A percentile compares a stretch with the other conserved stretches of the same genome.
phyloP scores from a whole-genome alignment of 306 rosid species.

The Sicyos baderoa region DNA sequence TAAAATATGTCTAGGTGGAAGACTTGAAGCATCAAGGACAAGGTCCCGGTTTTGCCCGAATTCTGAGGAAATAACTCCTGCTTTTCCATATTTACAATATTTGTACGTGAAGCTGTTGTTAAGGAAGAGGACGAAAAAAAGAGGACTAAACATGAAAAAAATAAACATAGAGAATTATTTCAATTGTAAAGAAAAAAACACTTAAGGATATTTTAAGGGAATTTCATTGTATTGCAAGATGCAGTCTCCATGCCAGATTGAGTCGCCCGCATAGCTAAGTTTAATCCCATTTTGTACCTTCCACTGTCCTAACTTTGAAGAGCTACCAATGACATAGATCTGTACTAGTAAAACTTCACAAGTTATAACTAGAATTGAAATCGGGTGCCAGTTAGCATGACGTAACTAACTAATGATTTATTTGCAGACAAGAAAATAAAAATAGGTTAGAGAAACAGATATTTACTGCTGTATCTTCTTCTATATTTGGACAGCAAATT shows the following conservation, averaged over 20 bases:
- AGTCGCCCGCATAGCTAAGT: slow-evolving; percentile 70
- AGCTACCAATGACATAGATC: slow-evolving; percentile 69
- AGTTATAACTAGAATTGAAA: slow-evolving; percentile 19
- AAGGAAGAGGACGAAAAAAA: slow-evolving; percentile 39
- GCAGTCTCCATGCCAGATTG: slow-evolving; percentile 75
- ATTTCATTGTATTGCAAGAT: slow-evolving; percentile 52
- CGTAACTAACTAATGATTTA: neutral
- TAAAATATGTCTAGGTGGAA: slow-evolving; percentile 47
- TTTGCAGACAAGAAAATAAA: slow-evolving; percentile 8
- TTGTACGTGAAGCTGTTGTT: slow-evolving; percentile 55
- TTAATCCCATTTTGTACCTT: slow-evolving; percentile 56
- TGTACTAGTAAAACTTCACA: slow-evolving; percentile 30
- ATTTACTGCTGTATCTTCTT: slow-evolving; percentile 61
- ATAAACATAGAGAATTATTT: slow-evolving; percentile 8
- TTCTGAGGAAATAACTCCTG: slow-evolving; percentile 57
- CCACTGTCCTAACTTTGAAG: slow-evolving; percentile 70
- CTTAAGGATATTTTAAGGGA: slow-evolving; percentile 74
- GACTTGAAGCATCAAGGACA: slow-evolving; percentile 37
- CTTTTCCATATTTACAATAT: slow-evolving; percentile 59
- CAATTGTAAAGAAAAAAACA: slow-evolving; percentile 19
- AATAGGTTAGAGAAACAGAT: slow-evolving; percentile 20
- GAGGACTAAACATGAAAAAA: slow-evolving; percentile 9
- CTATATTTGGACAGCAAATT: slow-evolving; percentile 66
- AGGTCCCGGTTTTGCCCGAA: slow-evolving; percentile 64
- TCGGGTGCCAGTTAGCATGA: neutral